A percentile compares a stretch with the other conserved stretches of the same genome.
Conservation (phyloP, 139 green algal genomes). For the Picochlorum sp. region DNA sequence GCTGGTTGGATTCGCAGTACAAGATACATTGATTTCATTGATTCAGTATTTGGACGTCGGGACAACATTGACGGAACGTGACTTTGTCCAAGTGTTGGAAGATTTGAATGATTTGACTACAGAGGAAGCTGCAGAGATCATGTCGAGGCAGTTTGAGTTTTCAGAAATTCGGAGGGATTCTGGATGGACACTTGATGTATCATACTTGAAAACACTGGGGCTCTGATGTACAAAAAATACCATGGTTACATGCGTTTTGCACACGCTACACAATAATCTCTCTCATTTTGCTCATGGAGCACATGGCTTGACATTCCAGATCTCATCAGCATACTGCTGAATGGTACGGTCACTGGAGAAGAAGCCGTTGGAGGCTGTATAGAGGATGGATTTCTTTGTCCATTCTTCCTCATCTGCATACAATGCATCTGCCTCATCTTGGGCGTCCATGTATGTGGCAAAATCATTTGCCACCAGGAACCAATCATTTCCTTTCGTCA, state of each 20-base stretch:
- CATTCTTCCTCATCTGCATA: conserved; percentile 60
- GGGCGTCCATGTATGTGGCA: conserved; percentile 80
- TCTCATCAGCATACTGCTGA: conserved; percentile 64
- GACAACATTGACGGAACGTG: background rate
- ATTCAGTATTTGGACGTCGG: background rate
- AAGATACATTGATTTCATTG: conserved; percentile 5
- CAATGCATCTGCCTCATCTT: conserved; percentile 72
- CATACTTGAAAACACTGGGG: too few relatives aligned
- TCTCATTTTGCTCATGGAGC: too few relatives aligned
- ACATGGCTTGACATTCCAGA: conserved; percentile 70
- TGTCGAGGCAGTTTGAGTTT: background rate
- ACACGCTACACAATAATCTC: too few relatives aligned
- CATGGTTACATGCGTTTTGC: too few relatives aligned
- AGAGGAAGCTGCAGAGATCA: background rate
- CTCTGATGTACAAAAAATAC: too few relatives aligned
- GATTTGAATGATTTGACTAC: background rate
- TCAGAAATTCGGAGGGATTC: background rate
- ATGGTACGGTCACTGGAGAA: conserved; percentile 79
- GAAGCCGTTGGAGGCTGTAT: conserved; percentile 60
- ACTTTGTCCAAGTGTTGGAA: background rate
- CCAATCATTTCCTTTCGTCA: conserved; percentile 68
- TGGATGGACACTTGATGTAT: background rate
- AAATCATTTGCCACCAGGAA: conserved; percentile 80
- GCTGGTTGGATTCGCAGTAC: conserved; percentile 6
- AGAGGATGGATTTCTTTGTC: conserved; percentile 62